A percentile compares a stretch with the other conserved stretches of the same genome.
phyloP scores from a whole-genome alignment of 2,329 filamentous ascomycete genomes.

The Tricladium varicosporioides region DNA sequence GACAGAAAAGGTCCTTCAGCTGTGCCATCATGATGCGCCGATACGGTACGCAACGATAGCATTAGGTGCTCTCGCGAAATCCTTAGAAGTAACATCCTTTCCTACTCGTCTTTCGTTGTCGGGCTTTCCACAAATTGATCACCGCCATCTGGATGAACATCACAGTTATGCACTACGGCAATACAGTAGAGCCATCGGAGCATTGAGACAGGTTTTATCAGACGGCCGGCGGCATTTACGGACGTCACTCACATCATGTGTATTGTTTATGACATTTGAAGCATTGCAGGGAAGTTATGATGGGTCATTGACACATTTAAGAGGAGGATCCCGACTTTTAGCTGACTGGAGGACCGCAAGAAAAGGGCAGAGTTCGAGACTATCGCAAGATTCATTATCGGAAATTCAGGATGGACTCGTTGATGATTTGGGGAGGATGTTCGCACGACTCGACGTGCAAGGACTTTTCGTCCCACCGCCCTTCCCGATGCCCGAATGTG shows the following conservation, averaged over 20 bases:
- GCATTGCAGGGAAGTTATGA: slow-evolving; percentile 33
- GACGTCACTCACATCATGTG: slow-evolving; percentile 32
- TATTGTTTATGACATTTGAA: slow-evolving; percentile 34
- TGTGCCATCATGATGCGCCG: slow-evolving; percentile 32
- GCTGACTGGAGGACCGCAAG: slow-evolving; percentile 34
- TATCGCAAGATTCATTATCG: slow-evolving; percentile 34
- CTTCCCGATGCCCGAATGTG: slow-evolving; percentile 32
- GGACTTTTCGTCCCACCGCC: slow-evolving; percentile 32
- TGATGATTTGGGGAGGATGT: slow-evolving; percentile 33
- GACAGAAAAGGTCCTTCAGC: slow-evolving; percentile 34
- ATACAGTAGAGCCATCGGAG: slow-evolving; percentile 31
- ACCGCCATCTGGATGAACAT: slow-evolving; percentile 32
- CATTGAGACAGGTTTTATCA: slow-evolving; percentile 27
- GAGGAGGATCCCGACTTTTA: slow-evolving; percentile 31
- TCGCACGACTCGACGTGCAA: slow-evolving; percentile 33
- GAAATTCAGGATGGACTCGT: slow-evolving; percentile 34
- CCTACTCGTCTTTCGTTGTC: slow-evolving; percentile 31
- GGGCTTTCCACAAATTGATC: slow-evolving; percentile 34
- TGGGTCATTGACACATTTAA: slow-evolving; percentile 31
- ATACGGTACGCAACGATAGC: slow-evolving; percentile 33
- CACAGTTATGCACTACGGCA: slow-evolving; percentile 31
- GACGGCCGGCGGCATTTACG: slow-evolving; percentile 32
- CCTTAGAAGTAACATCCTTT: slow-evolving; percentile 31
- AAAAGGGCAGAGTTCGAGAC: slow-evolving; percentile 26
- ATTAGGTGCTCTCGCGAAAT: slow-evolving; percentile 31